phyloP scores from a whole-genome alignment of 2,329 filamentous ascomycete genomes.

The Alternaria arbusti region DNA sequence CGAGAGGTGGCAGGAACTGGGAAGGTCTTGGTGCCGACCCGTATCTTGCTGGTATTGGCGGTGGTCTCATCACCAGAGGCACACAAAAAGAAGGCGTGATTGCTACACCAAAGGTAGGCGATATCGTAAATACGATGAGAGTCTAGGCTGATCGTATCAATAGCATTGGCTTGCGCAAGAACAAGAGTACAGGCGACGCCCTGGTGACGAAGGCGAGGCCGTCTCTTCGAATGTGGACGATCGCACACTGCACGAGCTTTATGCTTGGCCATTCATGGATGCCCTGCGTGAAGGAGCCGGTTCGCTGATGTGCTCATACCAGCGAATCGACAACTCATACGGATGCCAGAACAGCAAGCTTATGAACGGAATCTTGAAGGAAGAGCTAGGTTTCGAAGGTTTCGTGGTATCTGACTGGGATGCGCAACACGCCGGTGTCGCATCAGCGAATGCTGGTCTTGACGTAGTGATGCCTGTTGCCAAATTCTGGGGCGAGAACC shows the following conservation, averaged over 20 bases:
- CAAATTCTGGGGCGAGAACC: conserved; percentile 39
- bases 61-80: conserved; percentile 57
- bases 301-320: conserved; percentile 65
- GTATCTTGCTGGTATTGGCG: conserved; percentile 63
- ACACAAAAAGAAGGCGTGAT: conserved; percentile 60
- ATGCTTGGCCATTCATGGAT: conserved; percentile 70
- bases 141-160: conserved; percentile 28
- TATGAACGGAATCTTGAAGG: conserved; percentile 59
- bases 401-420: conserved; percentile 52
- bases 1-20: conserved; percentile 75
- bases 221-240: conserved; percentile 69
- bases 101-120: conserved; percentile 26
- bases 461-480: conserved; percentile 54
- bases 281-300: conserved; percentile 63
- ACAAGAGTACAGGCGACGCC: conserved; percentile 58
- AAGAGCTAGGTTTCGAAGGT: conserved; percentile 57
- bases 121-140: not conserved
- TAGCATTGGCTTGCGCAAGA: conserved; percentile 57
- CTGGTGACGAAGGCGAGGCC: conserved; percentile 58
- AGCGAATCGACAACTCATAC: conserved; percentile 42
- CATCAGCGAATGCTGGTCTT: conserved; percentile 55
- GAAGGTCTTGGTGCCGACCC: conserved; percentile 75
- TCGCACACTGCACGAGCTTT: conserved; percentile 69
- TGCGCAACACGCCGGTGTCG: conserved; percentile 54
- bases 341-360: conserved; percentile 48